A percentile compares a stretch with the other conserved stretches of the same genome.
These are phyloP conservation scores for Arthroderma sp. DNA, from an alignment of 2,329 filamentous ascomycete species.

Conservation along the genomic window DNA sequence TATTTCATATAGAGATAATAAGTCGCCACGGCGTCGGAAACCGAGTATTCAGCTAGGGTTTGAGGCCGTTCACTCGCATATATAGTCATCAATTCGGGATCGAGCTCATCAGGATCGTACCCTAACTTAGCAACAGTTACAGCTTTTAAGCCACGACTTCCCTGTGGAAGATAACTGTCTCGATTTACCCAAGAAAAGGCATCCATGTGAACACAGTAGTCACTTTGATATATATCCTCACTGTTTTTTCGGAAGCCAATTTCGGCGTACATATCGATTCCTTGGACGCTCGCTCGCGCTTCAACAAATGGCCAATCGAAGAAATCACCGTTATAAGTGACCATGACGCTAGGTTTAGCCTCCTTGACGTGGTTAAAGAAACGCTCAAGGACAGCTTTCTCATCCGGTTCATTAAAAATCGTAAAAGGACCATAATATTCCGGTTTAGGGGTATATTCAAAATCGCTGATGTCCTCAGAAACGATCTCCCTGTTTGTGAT, in stretches of 20 bases:
- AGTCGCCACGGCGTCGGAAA: constrained; percentile 95
- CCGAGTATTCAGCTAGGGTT: constrained; percentile 91
- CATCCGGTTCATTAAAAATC: constrained; percentile 95
- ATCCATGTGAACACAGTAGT: constrained; percentile 96
- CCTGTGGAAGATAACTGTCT: constrained; percentile 94
- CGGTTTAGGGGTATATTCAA: constrained; percentile 94
- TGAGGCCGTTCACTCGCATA: constrained; percentile 79
- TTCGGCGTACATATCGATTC: constrained; percentile 98
- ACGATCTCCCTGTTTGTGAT: constrained; percentile 98
- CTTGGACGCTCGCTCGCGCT: constrained; percentile 78
- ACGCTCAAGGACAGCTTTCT: constrained; percentile 73
- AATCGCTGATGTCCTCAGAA: constrained; percentile 92
- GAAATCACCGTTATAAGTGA: constrained; percentile 99
- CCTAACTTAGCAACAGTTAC: constrained; percentile 96
- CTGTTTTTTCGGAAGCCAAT: constrained; percentile 93
- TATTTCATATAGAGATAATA: constrained; percentile 99
- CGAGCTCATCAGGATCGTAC: constrained; percentile 94
- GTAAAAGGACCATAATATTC: constrained; percentile 93
- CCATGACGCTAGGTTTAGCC: constrained; percentile 86
- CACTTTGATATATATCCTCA: constrained; percentile 93
- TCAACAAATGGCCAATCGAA: constrained; percentile 99
- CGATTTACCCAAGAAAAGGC: constrained; percentile 98
- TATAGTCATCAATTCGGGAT: constrained; percentile 93
- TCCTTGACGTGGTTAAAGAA: constrained; percentile 97
- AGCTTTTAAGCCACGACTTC: constrained; percentile 91